These are phyloP conservation scores for Candida sp. DNA, from an alignment of 1,139 yeast genomes.

Conservation along the genomic window DNA sequence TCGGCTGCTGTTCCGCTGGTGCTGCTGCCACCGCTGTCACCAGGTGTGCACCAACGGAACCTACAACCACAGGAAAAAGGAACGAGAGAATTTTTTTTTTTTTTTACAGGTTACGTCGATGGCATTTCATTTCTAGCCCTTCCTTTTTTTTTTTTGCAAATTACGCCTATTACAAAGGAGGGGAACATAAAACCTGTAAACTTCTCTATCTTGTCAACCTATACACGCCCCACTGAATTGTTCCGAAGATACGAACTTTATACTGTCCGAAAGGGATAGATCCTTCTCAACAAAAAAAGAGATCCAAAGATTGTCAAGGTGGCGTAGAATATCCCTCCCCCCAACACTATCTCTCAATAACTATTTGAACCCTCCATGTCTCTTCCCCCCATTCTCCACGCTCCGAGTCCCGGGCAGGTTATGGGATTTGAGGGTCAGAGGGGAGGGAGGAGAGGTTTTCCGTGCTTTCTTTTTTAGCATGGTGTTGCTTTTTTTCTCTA, in stretches of 20 bases:
- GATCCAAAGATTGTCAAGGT: background rate
- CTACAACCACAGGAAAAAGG: background rate
- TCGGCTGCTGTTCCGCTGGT: background rate
- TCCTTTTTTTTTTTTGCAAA: background rate
- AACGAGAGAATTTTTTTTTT: background rate
- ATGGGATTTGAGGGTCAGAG: too few species aligned
- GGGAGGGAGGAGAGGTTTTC: too few species aligned
- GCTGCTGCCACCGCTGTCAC: background rate
- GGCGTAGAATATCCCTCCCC: background rate
- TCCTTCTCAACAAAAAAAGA: background rate
- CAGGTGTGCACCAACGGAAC: conserved; percentile 1
- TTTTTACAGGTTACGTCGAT: background rate
- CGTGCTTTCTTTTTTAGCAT: background rate
- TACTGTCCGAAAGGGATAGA: background rate
- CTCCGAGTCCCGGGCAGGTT: too few species aligned
- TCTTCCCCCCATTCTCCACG: too few species aligned
- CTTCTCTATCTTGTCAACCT: background rate
- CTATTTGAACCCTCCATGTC: too few species aligned
- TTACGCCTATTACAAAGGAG: background rate
- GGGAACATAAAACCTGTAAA: background rate
- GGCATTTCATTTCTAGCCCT: background rate
- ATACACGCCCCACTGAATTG: background rate
- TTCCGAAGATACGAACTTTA: conserved; percentile 1
- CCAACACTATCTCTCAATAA: too few species aligned
- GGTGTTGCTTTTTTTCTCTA: background rate